Percentiles rank a stretch among this genome's conserved stretches.
These are phyloP conservation scores for Pulveroboletus sp. DNA, from an alignment of 768 basidiomycete genomes.

Conservation along the genomic window DNA sequence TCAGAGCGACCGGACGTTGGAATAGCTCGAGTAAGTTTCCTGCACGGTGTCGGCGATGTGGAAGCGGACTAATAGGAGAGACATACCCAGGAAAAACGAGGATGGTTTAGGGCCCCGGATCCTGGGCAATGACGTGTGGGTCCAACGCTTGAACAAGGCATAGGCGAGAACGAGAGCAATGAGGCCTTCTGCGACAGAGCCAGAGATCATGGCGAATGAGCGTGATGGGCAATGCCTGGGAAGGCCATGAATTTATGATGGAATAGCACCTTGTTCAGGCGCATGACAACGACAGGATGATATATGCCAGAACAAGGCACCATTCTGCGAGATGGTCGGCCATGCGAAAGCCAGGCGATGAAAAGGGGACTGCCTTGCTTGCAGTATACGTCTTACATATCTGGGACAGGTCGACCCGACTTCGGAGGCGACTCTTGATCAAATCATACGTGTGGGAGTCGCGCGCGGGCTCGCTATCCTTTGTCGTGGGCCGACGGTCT, in stretches of 20 bases:
- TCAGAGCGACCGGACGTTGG: constrained; percentile 22
- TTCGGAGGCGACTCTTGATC: too few relatives aligned
- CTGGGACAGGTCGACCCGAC: too few relatives aligned
- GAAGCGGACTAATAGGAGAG: not conserved
- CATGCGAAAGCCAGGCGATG: too few relatives aligned
- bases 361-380: too few relatives aligned
- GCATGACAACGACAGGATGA: too few relatives aligned
- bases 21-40: constrained; percentile 29
- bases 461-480: too few relatives aligned
- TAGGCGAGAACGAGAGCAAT: constrained; percentile 8
- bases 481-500: too few relatives aligned
- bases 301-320: too few relatives aligned
- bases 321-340: too few relatives aligned
- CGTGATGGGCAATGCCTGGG: not conserved
- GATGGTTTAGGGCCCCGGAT: constrained; percentile 19
- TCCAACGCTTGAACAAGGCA: not conserved
- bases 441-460: too few relatives aligned
- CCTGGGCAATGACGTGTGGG: constrained; percentile 9
- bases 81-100: constrained; percentile 20
- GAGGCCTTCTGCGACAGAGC: not conserved
- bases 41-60: constrained; percentile 22
- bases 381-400: too few relatives aligned
- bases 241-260: constrained; percentile 1
- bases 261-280: not conserved
- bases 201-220: constrained; percentile 11